Base-by-base conservation (phyloP, 1,139 yeast species). In the Scheffersomyces lignicola region DNA sequence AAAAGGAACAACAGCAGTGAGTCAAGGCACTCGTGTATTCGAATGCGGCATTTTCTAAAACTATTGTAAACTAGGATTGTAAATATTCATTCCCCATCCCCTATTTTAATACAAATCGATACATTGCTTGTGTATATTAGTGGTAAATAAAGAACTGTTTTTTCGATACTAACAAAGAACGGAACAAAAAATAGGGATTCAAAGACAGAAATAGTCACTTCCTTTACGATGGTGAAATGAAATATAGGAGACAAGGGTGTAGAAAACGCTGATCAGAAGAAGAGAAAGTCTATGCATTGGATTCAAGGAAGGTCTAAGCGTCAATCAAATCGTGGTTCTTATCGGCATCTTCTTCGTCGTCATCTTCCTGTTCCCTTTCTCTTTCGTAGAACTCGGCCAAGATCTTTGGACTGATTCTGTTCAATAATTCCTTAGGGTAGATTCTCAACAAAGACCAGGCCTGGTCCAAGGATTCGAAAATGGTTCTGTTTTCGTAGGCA, bases 391-490 rank as follows among this genome's bases (percentile, higher is more conserved):
- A 92, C 66, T 90, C 98, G 49, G 80, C 83, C 60, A 92, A 74
- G 52, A 92, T 89, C 81, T 92, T 92, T 62, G 97, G 97, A 44
- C 96, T 88, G 58, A 92, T 88, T 80, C 98, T 89, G 75, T 92
- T 94, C 63, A 92, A 83, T 83, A 92, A 76, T 69, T 92, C 97
- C 80, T 90, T 92, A 59, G 99, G 99, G 74, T 92, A 92, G 60
- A 92, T 92, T 76, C 99, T 88, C 63, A 92, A 77, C 62, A 92
- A 77, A 32, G 95, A 83, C 99, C 99, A 92, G 36, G 98, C 99
- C 63, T 86, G 90, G 62, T 92, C 98, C 60, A 92, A 80, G 31
- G 96, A 85, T 69, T 92, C 98, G 56, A 90, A 87, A 50, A 92
- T 83, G 34, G 88, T 75, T 78, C 98, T 85, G 67, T 89, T 78